Conservation (phyloP, 768 basidiomycete genomes). For the Panaeolus papilionaceus region DNA sequence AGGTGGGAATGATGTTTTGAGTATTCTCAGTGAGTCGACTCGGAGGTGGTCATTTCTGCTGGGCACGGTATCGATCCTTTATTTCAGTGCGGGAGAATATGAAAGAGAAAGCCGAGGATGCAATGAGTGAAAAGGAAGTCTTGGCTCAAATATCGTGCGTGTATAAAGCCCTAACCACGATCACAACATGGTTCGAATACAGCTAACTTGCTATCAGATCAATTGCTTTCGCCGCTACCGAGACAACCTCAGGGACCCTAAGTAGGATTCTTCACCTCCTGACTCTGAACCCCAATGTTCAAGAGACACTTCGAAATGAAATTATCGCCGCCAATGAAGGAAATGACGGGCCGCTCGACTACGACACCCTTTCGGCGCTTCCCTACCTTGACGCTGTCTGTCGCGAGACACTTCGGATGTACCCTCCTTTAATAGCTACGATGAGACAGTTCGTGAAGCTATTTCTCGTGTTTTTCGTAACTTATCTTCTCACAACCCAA, state of each 20-base stretch:
- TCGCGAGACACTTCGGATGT: constrained; percentile 48
- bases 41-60: too few relatives aligned
- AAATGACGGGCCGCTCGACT: constrained; percentile 34
- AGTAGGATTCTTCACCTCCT: constrained; percentile 42
- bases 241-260: constrained; percentile 49
- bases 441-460: constrained; percentile 14
- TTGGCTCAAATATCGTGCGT: constrained; percentile 42
- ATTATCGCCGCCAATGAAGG: constrained; percentile 33
- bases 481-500: background rate
- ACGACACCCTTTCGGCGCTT: constrained; percentile 43
- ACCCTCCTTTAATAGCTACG: constrained; percentile 25
- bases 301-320: constrained; percentile 45
- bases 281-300: constrained; percentile 34
- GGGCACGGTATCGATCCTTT: background rate
- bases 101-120: constrained; percentile 35
- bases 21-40: constrained; percentile 45
- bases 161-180: background rate
- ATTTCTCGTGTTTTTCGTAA: too few relatives aligned
- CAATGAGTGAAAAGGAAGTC: constrained; percentile 40
- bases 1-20: constrained; percentile 54
- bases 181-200: background rate
- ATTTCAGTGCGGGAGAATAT: constrained; percentile 42
- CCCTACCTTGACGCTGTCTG: constrained; percentile 46
- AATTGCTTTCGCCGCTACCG: constrained; percentile 44
- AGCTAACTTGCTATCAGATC: constrained; percentile 16